These are phyloP conservation scores for Xenoacremonium recifei DNA, from an alignment of 2,329 filamentous ascomycete genomes.

Conservation along the genomic window DNA sequence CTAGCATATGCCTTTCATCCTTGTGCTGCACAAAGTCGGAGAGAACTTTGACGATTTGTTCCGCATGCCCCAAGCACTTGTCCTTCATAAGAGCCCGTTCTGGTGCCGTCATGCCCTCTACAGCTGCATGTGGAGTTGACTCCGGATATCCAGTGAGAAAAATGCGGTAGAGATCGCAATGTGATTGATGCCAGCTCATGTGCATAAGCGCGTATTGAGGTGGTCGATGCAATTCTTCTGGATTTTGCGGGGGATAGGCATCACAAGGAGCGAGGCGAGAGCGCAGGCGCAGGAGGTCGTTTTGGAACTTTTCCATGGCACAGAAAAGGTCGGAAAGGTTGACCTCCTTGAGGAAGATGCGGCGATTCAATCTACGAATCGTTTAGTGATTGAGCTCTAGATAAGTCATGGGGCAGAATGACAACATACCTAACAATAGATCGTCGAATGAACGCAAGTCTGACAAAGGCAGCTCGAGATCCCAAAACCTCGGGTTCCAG, in stretches of 20 bases:
- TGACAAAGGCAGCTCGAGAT: slow-evolving; percentile 21
- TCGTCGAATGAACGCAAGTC: slow-evolving; percentile 20
- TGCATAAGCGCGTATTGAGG: slow-evolving; percentile 24
- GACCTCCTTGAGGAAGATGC: slow-evolving; percentile 23
- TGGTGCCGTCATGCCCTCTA: slow-evolving; percentile 26
- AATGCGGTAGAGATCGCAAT: slow-evolving; percentile 45
- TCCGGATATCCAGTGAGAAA: slow-evolving; percentile 40
- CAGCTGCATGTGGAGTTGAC: slow-evolving; percentile 32
- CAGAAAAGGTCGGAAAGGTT: slow-evolving; percentile 21
- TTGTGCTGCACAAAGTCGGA: slow-evolving; percentile 34
- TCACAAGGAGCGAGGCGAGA: slow-evolving; percentile 19
- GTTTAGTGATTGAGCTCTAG: background rate
- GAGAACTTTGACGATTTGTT: slow-evolving; percentile 33
- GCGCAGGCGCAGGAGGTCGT: slow-evolving; percentile 21
- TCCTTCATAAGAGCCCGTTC: slow-evolving; percentile 24
- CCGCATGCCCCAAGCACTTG: slow-evolving; percentile 37
- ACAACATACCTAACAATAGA: slow-evolving; percentile 16
- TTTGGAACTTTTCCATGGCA: slow-evolving; percentile 25
- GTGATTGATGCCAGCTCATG: slow-evolving; percentile 39
- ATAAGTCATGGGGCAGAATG: background rate
- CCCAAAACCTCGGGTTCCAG: slow-evolving; percentile 23
- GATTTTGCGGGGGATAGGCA: slow-evolving; percentile 17
- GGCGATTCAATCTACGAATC: slow-evolving; percentile 16
- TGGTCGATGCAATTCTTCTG: slow-evolving; percentile 14
- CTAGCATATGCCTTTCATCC: slow-evolving; percentile 28